A percentile compares a stretch with the other conserved stretches of the same genome.
Evolutionary conservation across 306 rosid genomes (phyloP).

Genomic region (Biancaea sappan): DNA sequence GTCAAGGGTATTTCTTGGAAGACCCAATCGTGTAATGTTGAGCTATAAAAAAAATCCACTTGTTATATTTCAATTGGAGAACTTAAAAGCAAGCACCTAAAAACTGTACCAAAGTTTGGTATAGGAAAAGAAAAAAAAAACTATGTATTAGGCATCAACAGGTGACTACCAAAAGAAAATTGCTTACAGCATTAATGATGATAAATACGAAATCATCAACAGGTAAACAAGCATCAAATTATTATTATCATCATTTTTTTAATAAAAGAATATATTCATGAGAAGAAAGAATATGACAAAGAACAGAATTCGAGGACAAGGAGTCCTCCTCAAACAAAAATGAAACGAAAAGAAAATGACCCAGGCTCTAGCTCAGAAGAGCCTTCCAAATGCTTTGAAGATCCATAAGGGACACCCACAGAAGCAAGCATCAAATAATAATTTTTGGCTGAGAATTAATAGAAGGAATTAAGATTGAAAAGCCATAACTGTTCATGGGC

Average conservation of each 20-base stretch:
- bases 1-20: neutral
- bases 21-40: neutral
- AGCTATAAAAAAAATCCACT: neutral
- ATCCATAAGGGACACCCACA: no score
- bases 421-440: neutral
- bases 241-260: no score
- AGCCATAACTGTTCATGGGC: conserved; percentile 16
- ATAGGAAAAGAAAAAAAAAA: neutral
- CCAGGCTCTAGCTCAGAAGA: no score
- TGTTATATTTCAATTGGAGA: neutral
- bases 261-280: no score
- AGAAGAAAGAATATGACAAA: no score
- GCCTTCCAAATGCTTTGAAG: no score
- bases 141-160: neutral
- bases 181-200: neutral
- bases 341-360: no score
- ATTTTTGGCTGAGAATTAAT: conserved; percentile 24
- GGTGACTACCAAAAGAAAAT: neutral
- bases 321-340: no score
- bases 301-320: no score
- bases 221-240: neutral
- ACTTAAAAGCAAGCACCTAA: neutral
- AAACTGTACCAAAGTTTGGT: neutral
- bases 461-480: conserved; percentile 19
- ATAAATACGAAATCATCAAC: neutral